Conservation (phyloP, 1,139 yeast species). For the Lodderomyces pseudojiufengensis region DNA sequence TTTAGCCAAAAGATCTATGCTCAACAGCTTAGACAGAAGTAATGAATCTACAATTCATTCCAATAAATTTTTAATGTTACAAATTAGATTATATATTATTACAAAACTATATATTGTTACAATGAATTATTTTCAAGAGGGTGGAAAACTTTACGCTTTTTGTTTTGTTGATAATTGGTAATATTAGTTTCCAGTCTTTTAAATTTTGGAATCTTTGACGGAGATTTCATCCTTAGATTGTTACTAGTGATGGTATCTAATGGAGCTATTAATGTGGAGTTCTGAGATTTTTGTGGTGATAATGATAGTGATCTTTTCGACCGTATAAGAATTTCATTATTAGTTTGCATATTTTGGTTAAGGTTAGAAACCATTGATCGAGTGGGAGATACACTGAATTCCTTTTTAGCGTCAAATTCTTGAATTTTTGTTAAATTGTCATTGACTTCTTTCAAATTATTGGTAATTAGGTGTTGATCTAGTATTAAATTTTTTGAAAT, state of each 20-base stretch:
- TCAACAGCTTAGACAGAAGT: no score
- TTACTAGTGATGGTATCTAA: no score
- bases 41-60: no score
- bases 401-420: conserved; percentile 12
- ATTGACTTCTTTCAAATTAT: conserved; percentile 9
- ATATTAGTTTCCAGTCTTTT: conserved; percentile 8
- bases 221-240: conserved; percentile 7
- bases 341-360: not conserved
- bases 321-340: not conserved
- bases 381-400: conserved; percentile 12
- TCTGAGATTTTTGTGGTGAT: conserved; percentile 3
- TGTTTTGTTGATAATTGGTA: conserved; percentile 2
- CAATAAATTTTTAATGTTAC: no score
- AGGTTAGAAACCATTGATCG: conserved; percentile 2
- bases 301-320: conserved; percentile 3
- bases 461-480: conserved; percentile 3
- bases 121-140: conserved; percentile 5
- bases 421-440: conserved; percentile 10
- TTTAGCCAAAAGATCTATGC: no score
- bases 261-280: no score
- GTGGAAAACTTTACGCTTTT: conserved; percentile 9
- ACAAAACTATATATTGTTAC: not conserved
- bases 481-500: conserved; percentile 5
- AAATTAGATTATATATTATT: not conserved
- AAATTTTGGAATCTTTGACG: conserved; percentile 11